Base-by-base conservation (phyloP, 179 eudicot genomes). In the Spergularia azorica region DNA sequence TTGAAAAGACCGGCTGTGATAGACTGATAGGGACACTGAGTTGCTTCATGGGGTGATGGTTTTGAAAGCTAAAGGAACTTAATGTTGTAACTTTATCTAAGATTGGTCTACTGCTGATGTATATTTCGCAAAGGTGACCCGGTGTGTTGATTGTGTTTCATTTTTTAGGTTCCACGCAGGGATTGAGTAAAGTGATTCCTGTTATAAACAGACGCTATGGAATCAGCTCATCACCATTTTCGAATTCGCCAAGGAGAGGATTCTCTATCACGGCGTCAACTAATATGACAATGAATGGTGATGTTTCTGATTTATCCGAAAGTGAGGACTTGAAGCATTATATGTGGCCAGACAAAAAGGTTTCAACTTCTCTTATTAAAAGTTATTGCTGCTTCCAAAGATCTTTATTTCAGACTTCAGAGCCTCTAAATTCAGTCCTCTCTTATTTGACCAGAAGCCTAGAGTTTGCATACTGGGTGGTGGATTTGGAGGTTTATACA, bases 401-500 rank as follows among this genome's bases (percentile, higher is more conserved):
- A 61, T 79, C 38, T 39, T 60, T 77, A 41, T 43, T 70, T 56
- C 36, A 9, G 72, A 72, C 32, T 26, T 26, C 32, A 26, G 32
- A 26, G 26, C 54, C 38, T 65, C 55, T 75, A 16, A 20, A 18
- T 41, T 36, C 16, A 17, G 50, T 50, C 39, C 5, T 60, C 43
- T 60, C 17, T 56, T 13, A 7, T 15, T 79, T 58, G 66, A 80
- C 64, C 90, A 96, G 99, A 91, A 80, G 79, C 98, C 99, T 26
- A 90, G 97, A 82, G 90, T 96, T 39, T 96, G 99, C 92, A 96
- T 96, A 79, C 81, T 96, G 26, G 99, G 99, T 69, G 99, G 98
- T 83, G 99, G 99, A 56, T 94, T 96, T 82, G 99, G 99, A 76
- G 99, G 99, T 69, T 81, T 96, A 39, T 94, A 96, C 82, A 96